Percentiles rank a stretch among this genome's conserved stretches.
phyloP scores from a whole-genome alignment of 1,284 basidiomycete genomes.

The Ustilago vetiveriae region DNA sequence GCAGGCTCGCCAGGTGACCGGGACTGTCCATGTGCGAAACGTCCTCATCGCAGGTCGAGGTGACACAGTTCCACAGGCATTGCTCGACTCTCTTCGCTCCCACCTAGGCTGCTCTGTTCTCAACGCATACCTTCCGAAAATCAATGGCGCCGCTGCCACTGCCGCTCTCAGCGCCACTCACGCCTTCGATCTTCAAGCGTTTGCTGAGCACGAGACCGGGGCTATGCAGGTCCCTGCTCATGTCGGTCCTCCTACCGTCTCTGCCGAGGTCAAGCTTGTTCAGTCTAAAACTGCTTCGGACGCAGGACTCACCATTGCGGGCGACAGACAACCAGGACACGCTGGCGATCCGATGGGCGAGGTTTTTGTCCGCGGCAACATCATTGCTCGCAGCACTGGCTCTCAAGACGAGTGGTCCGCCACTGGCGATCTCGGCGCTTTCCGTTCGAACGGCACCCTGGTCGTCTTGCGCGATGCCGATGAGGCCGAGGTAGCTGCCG shows the following conservation, averaged over 20 bases:
- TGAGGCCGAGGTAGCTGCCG: conserved; percentile 23
- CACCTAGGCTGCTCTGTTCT: conserved; percentile 60
- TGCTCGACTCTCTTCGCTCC: conserved; percentile 60
- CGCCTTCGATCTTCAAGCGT: conserved; percentile 62
- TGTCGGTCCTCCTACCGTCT: conserved; percentile 61
- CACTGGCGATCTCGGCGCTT: conserved; percentile 56
- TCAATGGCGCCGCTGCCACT: conserved; percentile 21
- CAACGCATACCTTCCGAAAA: conserved; percentile 53
- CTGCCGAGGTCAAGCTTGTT: conserved; percentile 61
- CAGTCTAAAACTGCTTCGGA: conserved; percentile 31
- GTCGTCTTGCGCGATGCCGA: conserved; percentile 51
- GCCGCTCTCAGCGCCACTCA: conserved; percentile 57
- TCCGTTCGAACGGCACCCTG: conserved; percentile 64
- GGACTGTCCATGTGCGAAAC: conserved; percentile 32
- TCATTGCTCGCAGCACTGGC: conserved; percentile 19
- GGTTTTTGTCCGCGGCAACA: conserved; percentile 51
- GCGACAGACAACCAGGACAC: conserved; percentile 23
- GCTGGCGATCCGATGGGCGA: conserved; percentile 56
- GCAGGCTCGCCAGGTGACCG: conserved; percentile 26
- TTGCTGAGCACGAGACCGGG: conserved; percentile 48
- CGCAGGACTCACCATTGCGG: conserved; percentile 31
- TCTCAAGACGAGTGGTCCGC: conserved; percentile 35
- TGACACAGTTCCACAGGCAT: conserved; percentile 42
- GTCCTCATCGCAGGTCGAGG: conserved; percentile 39
- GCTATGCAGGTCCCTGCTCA: conserved; percentile 52